Percentiles rank a stretch among this genome's conserved stretches.
phyloP scores from a whole-genome alignment of 2,329 filamentous ascomycete genomes.

The Penicillium vulpinum region DNA sequence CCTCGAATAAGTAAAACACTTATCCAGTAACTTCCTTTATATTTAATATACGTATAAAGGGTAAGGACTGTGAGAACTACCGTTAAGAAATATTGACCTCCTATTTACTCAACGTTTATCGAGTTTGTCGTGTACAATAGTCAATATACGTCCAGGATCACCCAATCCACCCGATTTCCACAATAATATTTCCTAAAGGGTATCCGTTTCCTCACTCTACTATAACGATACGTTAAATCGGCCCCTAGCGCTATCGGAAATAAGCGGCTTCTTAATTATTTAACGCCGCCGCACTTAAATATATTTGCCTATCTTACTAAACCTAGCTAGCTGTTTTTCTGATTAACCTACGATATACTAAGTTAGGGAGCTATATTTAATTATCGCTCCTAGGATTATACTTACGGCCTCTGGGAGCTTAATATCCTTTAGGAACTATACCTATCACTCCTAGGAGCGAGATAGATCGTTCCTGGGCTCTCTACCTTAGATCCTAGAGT shows the following conservation, averaged over 20 bases:
- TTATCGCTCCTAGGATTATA: neutral
- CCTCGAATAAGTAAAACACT: too few species aligned
- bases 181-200: neutral
- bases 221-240: neutral
- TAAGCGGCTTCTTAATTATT: neutral
- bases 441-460: neutral
- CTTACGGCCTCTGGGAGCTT: neutral
- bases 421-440: neutral
- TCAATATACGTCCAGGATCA: neutral
- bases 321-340: neutral
- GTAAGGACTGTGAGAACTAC: too few species aligned
- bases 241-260: neutral
- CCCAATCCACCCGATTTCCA: too few species aligned
- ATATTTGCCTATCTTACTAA: conserved; percentile 1
- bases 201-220: neutral
- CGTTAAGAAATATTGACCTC: neutral
- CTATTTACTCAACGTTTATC: neutral
- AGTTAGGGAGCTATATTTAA: neutral
- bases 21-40: too few species aligned
- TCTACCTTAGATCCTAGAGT: conserved; percentile 5
- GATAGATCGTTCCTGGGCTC: conserved; percentile 2
- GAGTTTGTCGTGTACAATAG: neutral
- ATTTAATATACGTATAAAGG: too few species aligned
- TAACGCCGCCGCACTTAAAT: neutral
- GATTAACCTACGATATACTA: neutral